Conservation (phyloP, 441 rosid species). For the Isatis lusitanica region DNA sequence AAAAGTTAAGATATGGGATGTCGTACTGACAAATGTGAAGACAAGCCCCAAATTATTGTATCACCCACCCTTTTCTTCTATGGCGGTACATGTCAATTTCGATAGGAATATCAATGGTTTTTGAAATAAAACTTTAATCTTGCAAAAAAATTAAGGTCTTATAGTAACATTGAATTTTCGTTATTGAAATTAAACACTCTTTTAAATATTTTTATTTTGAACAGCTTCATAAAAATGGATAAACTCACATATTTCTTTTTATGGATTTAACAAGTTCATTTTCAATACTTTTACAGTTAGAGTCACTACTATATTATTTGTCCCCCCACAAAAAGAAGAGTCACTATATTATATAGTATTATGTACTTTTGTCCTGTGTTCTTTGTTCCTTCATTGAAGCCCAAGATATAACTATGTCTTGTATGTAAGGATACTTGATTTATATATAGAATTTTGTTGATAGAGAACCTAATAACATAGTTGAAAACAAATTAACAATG, state of each 20-base stretch:
- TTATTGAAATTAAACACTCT: not conserved
- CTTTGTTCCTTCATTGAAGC: not conserved
- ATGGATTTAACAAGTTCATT: not conserved
- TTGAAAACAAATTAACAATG: not conserved
- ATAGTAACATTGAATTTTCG: no score
- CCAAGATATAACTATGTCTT: not conserved
- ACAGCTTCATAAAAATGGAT: not conserved
- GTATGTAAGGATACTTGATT: not conserved
- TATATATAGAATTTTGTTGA: constrained; percentile 1
- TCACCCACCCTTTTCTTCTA: not conserved
- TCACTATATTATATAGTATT: not conserved
- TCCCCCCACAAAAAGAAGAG: no score
- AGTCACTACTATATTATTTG: not conserved
- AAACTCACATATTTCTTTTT: not conserved
- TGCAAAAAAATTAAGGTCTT: no score
- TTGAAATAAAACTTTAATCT: no score
- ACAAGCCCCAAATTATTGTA: not conserved
- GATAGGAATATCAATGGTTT: not conserved
- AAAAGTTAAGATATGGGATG: not conserved
- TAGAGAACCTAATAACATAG: not conserved
- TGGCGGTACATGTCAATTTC: not conserved
- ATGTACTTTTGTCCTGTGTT: not conserved
- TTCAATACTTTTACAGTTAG: not conserved
- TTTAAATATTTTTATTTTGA: not conserved
- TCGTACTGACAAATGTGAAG: not conserved